A percentile compares a stretch with the other conserved stretches of the same genome.
These are phyloP conservation scores for Phanerochaete sordida DNA, from an alignment of 768 basidiomycete species.

Conservation along the genomic window DNA sequence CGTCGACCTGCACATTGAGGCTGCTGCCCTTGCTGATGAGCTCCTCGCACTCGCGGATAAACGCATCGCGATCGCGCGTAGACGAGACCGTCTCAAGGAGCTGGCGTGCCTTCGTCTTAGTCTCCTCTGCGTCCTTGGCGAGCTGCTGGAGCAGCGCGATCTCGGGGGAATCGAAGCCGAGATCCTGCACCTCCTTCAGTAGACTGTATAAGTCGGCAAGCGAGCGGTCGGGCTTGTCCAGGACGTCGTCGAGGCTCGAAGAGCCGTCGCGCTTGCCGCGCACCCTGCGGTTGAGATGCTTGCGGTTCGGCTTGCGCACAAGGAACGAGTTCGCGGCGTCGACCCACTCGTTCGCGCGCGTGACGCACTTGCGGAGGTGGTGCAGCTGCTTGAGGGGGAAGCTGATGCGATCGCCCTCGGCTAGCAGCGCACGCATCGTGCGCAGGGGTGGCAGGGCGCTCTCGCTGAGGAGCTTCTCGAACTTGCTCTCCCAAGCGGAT, in stretches of 20 bases:
- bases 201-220: conserved; percentile 69
- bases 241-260: conserved; percentile 47
- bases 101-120: conserved; percentile 48
- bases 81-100: conserved; percentile 44
- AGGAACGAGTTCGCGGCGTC: conserved; percentile 77
- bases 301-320: conserved; percentile 75
- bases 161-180: conserved; percentile 86
- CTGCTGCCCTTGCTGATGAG: conserved; percentile 68
- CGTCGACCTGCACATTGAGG: conserved; percentile 81
- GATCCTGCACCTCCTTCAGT: conserved; percentile 64
- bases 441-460: conserved; percentile 72
- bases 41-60: conserved; percentile 66
- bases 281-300: conserved; percentile 59
- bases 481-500: conserved; percentile 67
- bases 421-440: conserved; percentile 73
- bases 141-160: conserved; percentile 52
- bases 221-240: conserved; percentile 65
- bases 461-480: conserved; percentile 63
- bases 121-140: conserved; percentile 62
- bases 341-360: conserved; percentile 83
- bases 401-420: conserved; percentile 87
- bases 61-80: conserved; percentile 49
- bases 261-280: conserved; percentile 40
- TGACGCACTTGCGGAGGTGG: conserved; percentile 75
- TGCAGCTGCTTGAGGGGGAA: conserved; percentile 68